Base-by-base conservation (phyloP, 345 rosid genomes). In the Gynandropsis gynandra region DNA sequence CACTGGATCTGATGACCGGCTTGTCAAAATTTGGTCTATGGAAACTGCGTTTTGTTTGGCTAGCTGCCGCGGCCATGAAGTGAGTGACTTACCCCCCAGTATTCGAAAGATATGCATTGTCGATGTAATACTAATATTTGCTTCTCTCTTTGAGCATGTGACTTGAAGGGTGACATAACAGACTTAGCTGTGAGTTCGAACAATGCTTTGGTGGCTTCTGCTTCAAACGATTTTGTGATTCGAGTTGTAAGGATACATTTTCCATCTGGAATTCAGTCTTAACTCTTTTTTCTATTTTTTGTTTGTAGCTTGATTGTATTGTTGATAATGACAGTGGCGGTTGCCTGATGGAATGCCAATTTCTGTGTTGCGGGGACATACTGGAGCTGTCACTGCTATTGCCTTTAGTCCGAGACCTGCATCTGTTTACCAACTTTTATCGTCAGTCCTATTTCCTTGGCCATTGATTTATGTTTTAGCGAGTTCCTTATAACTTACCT, bases 41-140 rank as follows among this genome's bases (percentile, higher is more conserved):
- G 98, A 92, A 82, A 81, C 95, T 74, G 98, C 97, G 46, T 83
- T 87, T 74, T 92, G 98, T 70, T 76, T 92, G 80, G 93, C 95
- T 68, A 83, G 98, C 74, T 92, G 98, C 69, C 94, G 98, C 43
- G 98, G 98, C 44, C 98, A 92, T 74, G 97, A 92, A 80, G 98
- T 92, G 73, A 64, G 88, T 80, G 68, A 50, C 43, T 50, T 4
- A 35, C 54, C 36, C 56, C 62, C 47, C 29, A 24, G 50, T 63
- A 42, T 41, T 37, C 61, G 18, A 43, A 56, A 43, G 47, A 27
- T 44, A 49, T 38, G 49, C 34, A 33, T 64, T 64, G 41, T 62
- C 19, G 43, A 21, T 33, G 54, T 44, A 47, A 54, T 17, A 58
- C 29, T 49, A 29, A 18, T 52, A 44, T 53, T 49, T 56, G 46